Conservation (phyloP, 2,329 filamentous ascomycete genomes). For the Paecilomyces variotii region DNA sequence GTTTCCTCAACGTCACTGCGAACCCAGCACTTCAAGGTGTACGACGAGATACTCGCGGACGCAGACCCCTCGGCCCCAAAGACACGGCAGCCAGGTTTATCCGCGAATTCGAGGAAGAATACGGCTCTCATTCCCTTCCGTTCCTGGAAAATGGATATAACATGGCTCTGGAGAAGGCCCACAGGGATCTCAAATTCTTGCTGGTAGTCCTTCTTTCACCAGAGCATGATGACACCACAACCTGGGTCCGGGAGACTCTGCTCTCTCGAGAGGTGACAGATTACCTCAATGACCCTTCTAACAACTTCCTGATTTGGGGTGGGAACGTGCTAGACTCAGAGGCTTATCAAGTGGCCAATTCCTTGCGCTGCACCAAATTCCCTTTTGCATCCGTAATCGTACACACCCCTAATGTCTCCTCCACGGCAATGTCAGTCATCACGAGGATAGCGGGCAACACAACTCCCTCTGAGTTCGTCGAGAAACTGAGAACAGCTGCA, state of each 20-base stretch:
- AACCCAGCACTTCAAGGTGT: conserved; percentile 43
- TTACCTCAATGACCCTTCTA: conserved; percentile 65
- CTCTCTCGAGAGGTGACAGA: conserved; percentile 64
- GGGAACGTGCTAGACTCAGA: conserved; percentile 90
- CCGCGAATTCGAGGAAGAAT: conserved; percentile 91
- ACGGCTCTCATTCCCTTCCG: conserved; percentile 58
- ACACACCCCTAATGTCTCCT: conserved; percentile 75
- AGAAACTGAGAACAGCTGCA: conserved; percentile 66
- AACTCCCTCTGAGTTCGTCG: conserved; percentile 61
- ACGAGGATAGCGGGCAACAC: conserved; percentile 68
- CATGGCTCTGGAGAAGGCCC: conserved; percentile 80
- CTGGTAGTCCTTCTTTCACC: conserved; percentile 82
- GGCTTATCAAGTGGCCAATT: conserved; percentile 84
- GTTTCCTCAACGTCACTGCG: conserved; percentile 39
- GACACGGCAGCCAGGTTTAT: conserved; percentile 86
- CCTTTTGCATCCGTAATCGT: conserved; percentile 82
- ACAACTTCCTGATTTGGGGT: conserved; percentile 83
- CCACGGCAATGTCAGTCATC: conserved; percentile 84
- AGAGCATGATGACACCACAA: conserved; percentile 84
- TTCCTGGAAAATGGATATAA: conserved; percentile 88
- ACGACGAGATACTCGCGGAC: conserved; percentile 54
- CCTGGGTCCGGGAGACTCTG: conserved; percentile 75
- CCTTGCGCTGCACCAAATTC: conserved; percentile 83
- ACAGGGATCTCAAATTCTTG: conserved; percentile 84
- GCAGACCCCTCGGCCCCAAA: conserved; percentile 70